Base-by-base conservation (phyloP, 2,329 filamentous ascomycete species). In the Orbilia brochopaga region DNA sequence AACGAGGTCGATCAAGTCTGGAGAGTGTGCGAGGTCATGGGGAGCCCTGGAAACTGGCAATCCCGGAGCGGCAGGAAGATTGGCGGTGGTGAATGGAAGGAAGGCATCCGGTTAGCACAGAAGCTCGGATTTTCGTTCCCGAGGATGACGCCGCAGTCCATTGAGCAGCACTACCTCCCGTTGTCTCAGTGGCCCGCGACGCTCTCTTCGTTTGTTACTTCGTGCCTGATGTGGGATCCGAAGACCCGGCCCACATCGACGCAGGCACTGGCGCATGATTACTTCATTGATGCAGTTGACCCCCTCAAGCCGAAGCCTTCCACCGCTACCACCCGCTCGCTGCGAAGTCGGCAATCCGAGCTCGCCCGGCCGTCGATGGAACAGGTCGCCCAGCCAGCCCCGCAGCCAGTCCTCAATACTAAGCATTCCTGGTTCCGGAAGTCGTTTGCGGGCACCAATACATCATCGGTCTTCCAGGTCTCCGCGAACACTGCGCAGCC, bases 1-100 rank as follows among this genome's bases (percentile, higher is more conserved):
- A 99, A 99, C 79, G 94, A 99, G 82, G 94, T 99, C 0, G 94
- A 99, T 77, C 94, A 99, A 80, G 94, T 99, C 1, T 99, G 94
- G 94, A 88, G 94, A 76, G 91, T 99, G 0, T 99, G 94, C 79
- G 94, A 99, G 79, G 96, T 99, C 67, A 99, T 99, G 94, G 94
- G 94, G 55, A 97, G 93, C 81, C 94, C 94, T 1, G 94, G 94
- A 50, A 93, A 93, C 81, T 99, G 94, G 94, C 94, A 96, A 79
- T 96, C 90, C 83, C 97, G 97, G 81, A 84, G 90, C 3, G 92
- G 92, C 23, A 83, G 84, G 24, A 90, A 88, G 75, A 90, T 99
- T 27, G 94, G 94, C 62, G 94, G 94, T 78, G 94, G 94, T 77
- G 94, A 99, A 76, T 99, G 94, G 94, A 91, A 92, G 77, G 94